These are phyloP conservation scores for Trametes versicolor DNA, from an alignment of 1,284 basidiomycete species.

Conservation along the genomic window DNA sequence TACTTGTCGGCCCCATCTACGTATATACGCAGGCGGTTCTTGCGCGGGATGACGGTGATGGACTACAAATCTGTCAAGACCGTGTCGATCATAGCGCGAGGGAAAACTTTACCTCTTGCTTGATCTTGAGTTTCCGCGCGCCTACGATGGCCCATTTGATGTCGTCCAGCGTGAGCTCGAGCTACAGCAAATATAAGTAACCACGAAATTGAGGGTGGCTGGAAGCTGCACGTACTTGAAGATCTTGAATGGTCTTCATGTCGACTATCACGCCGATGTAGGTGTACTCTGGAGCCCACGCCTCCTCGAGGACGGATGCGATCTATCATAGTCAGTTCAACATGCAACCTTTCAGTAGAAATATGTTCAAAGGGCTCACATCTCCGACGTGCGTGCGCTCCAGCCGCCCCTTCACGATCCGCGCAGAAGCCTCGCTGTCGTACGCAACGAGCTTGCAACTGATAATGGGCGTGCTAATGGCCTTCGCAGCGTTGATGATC, in stretches of 20 bases:
- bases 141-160: constrained; percentile 93
- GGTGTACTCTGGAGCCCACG: constrained; percentile 93
- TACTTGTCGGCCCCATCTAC: constrained; percentile 89
- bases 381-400: constrained; percentile 97
- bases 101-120: constrained; percentile 69
- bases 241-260: constrained; percentile 86
- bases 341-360: not conserved
- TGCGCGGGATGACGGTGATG: constrained; percentile 78
- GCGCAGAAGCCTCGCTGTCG: constrained; percentile 89
- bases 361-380: constrained; percentile 55
- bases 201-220: not conserved
- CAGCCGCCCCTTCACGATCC: constrained; percentile 96
- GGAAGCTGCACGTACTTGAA: constrained; percentile 69
- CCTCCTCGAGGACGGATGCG: constrained; percentile 93
- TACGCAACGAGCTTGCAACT: constrained; percentile 92
- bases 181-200: constrained; percentile 50
- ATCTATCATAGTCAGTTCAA: constrained; percentile 61
- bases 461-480: constrained; percentile 98
- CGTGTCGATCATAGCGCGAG: not conserved
- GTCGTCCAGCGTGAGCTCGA: constrained; percentile 94
- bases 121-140: constrained; percentile 93
- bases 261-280: constrained; percentile 97
- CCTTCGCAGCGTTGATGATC: constrained; percentile 98
- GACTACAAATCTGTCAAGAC: constrained; percentile 53
- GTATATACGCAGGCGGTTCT: constrained; percentile 88